Base-by-base conservation (phyloP, 208 protist species). In the Phytomonas sp. region DNA sequence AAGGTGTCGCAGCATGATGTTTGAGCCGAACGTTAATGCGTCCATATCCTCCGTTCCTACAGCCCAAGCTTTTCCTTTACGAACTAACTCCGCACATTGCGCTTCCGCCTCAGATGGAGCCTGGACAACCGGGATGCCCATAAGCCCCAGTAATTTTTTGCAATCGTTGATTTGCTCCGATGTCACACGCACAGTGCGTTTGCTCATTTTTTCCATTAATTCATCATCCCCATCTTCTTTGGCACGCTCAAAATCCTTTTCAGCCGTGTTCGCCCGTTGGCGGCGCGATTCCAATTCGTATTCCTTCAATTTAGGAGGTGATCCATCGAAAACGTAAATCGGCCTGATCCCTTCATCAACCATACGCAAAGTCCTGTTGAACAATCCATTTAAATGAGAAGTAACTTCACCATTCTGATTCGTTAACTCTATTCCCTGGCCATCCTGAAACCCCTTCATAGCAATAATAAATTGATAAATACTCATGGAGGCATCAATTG, bases 31-130 rank as follows among this genome's bases (percentile, higher is more conserved):
- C 1, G 98, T 99, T 2, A 99, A 91, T 15, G 98, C 88, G 77
- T 99, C 99, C 98, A 99, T 99, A 82, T 99, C 99, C 80, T 99
- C 98, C 23, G 99, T 99, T 11, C 86, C 98, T 5, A 98, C 98
- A 0, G 96, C 99, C 88, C 89, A 99, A 33, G 98, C 97, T 66
- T 97, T 92, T 4, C 96, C 97, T 33, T 75, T 88, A 75, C 96
- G 93, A 32, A 91, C 86, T 13, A 99, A 75, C 67, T 94, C 97
- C 4, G 99, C 99, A 77, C 99, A 99, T 88, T 99, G 98, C 46
- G 98, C 98, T 78, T 99, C 98, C 23, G 99, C 98, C 79, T 99
- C 98, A 32, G 84, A 91, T 15, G 96, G 94, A n/a, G 98, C 98
- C 75, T 98, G 80, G 4, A 99, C 80, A 43, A 96, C 89, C 5